A percentile compares a stretch with the other conserved stretches of the same genome.
Conservation (phyloP, 306 rosid species). For the Malus orientalis region DNA sequence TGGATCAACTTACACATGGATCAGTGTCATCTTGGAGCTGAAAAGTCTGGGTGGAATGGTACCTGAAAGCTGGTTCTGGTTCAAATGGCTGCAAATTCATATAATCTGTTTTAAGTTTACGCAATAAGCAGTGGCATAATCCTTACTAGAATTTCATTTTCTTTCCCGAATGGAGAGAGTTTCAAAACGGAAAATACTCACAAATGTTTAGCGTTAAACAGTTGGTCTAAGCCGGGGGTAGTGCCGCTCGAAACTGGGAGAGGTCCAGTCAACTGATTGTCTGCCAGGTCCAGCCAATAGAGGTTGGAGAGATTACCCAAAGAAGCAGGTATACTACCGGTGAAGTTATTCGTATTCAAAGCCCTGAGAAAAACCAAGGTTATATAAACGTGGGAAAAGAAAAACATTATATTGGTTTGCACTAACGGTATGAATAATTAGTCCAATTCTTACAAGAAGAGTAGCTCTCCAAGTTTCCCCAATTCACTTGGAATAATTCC, state of each 20-base stretch:
- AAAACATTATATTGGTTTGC: neutral
- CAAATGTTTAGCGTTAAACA: slow-evolving; percentile 80
- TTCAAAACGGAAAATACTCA: slow-evolving; percentile 27
- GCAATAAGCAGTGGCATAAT: neutral
- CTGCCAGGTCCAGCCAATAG: slow-evolving; percentile 85
- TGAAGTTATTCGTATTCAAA: slow-evolving; percentile 69
- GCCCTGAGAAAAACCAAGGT: slow-evolving; percentile 49
- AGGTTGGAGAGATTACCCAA: slow-evolving; percentile 83
- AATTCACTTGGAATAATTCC: slow-evolving; percentile 70
- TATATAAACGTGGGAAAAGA: neutral
- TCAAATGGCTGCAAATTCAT: slow-evolving; percentile 77
- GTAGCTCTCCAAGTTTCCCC: slow-evolving; percentile 66
- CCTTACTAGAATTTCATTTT: neutral
- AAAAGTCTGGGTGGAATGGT: slow-evolving; percentile 59
- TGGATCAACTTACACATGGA: slow-evolving; percentile 63
- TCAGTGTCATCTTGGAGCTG: slow-evolving; percentile 62
- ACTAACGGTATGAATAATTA: neutral
- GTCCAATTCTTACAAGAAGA: slow-evolving; percentile 64
- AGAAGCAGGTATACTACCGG: slow-evolving; percentile 74
- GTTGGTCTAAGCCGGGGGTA: slow-evolving; percentile 70
- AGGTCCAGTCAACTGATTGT: slow-evolving; percentile 59
- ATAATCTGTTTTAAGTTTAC: neutral
- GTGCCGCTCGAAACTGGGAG: slow-evolving; percentile 59
- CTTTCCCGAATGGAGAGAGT: neutral
- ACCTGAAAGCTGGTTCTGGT: slow-evolving; percentile 83